phyloP scores from a whole-genome alignment of 2,329 filamentous ascomycete species.

The Aspergillus novofumigatus region DNA sequence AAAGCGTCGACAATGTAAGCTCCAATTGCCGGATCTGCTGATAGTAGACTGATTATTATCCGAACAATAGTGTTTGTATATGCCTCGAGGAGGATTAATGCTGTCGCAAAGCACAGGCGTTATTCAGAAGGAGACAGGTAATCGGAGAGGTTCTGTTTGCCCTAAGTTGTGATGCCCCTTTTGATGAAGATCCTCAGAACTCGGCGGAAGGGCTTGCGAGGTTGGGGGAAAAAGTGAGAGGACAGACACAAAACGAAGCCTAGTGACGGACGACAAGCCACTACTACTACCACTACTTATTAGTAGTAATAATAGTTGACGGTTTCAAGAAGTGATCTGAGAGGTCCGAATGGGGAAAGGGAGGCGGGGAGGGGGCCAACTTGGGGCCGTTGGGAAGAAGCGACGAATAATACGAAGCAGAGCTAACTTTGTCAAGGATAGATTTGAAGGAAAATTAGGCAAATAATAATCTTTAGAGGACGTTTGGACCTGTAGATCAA shows the following conservation, averaged over 20 bases:
- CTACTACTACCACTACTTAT: not conserved
- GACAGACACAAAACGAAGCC: not conserved
- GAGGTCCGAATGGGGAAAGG: not conserved
- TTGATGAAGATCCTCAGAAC: not conserved
- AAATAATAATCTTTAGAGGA: not conserved
- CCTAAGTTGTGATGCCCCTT: not conserved
- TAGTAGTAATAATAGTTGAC: not conserved
- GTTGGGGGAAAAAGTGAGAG: not conserved
- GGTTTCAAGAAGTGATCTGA: not conserved
- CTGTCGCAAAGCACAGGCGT: not conserved
- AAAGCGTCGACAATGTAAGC: not conserved
- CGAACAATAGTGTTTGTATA: not conserved
- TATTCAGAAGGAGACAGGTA: not conserved
- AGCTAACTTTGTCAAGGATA: not conserved
- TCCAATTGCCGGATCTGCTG: not conserved
- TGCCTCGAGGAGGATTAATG: not conserved
- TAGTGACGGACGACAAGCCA: not conserved
- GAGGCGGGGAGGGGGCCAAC: not conserved
- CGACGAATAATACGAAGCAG: not conserved
- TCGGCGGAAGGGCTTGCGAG: not conserved
- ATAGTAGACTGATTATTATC: not conserved
- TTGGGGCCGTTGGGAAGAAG: not conserved
- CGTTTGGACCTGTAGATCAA: not conserved
- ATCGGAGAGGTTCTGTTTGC: not conserved
- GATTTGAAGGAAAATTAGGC: not conserved